Percentiles rank a stretch among this genome's conserved stretches.
Evolutionary conservation across 2,329 filamentous ascomycete species (phyloP).

Genomic region (Colletotrichum costaricense): DNA sequence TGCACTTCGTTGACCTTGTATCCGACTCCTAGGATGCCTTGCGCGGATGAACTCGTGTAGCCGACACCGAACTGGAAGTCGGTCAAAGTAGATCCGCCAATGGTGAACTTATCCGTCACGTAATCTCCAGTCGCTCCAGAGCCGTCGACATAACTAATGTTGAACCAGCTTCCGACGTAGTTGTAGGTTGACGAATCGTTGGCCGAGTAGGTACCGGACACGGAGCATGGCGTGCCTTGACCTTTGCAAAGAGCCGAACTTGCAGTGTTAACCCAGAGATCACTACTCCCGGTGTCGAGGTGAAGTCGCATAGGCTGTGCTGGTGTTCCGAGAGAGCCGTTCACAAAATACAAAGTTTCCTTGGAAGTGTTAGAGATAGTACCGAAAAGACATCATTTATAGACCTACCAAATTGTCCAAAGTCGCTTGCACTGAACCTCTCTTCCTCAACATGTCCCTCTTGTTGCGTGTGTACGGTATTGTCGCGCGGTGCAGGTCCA

Average conservation of each 20-base stretch:
- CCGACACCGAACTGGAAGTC: conserved; percentile 80
- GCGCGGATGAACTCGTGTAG: conserved; percentile 67
- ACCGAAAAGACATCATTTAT: not conserved
- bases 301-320: conserved; percentile 67
- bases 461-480: conserved; percentile 33
- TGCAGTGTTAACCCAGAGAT: conserved; percentile 77
- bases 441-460: conserved; percentile 47
- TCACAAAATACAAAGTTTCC: conserved; percentile 74
- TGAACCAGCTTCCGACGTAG: conserved; percentile 81
- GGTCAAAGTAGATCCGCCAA: conserved; percentile 65
- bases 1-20: conserved; percentile 84
- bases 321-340: conserved; percentile 72
- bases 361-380: conserved; percentile 41
- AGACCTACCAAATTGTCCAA: conserved; percentile 69
- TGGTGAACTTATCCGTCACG: conserved; percentile 76
- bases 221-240: conserved; percentile 62
- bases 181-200: conserved; percentile 81
- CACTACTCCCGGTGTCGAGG: conserved; percentile 76
- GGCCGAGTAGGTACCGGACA: conserved; percentile 74
- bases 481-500: conserved; percentile 55
- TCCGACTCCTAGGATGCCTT: conserved; percentile 89
- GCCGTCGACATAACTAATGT: conserved; percentile 89
- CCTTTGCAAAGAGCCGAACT: conserved; percentile 69
- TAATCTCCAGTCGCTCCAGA: conserved; percentile 84
- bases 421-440: conserved; percentile 53